These are phyloP conservation scores for Sextonia rubra DNA, from an alignment of 164 flowering plant species.

Conservation along the genomic window DNA sequence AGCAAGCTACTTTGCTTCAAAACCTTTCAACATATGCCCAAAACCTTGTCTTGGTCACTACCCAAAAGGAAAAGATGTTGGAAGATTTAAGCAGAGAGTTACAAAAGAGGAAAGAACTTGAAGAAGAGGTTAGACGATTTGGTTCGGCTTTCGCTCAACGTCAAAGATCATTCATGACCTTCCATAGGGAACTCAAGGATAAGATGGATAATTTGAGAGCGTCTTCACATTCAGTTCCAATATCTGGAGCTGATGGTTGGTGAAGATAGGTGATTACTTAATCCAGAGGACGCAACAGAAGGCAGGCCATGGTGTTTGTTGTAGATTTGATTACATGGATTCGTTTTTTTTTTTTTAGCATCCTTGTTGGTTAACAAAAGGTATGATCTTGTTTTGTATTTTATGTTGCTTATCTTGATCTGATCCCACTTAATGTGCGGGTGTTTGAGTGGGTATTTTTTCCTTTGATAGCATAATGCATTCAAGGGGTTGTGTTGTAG, in stretches of 20 bases:
- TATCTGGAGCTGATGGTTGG: background rate
- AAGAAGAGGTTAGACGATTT: conserved; percentile 57
- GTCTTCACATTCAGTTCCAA: background rate
- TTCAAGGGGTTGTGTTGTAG: too few relatives aligned
- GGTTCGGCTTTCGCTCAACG: conserved; percentile 51
- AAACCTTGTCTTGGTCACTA: conserved; percentile 30
- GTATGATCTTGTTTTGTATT: background rate
- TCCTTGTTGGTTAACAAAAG: background rate
- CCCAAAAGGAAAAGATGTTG: conserved; percentile 48
- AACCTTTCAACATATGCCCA: conserved; percentile 39
- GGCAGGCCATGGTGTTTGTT: background rate
- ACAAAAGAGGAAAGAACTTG: conserved; percentile 52
- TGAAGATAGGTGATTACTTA: background rate
- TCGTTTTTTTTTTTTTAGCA: background rate
- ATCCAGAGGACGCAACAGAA: background rate
- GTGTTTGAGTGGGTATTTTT: too few relatives aligned
- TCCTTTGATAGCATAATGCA: too few relatives aligned
- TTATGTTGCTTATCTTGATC: background rate
- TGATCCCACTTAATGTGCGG: background rate
- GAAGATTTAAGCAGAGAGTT: conserved; percentile 45
- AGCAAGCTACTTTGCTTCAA: conserved; percentile 44
- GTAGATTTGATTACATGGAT: background rate
- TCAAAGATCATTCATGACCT: conserved; percentile 45
- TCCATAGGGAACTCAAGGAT: conserved; percentile 54
- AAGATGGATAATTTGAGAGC: conserved; percentile 40